Base-by-base conservation (phyloP, 805 yeast species). In the Metschnikowia lochheadii region DNA sequence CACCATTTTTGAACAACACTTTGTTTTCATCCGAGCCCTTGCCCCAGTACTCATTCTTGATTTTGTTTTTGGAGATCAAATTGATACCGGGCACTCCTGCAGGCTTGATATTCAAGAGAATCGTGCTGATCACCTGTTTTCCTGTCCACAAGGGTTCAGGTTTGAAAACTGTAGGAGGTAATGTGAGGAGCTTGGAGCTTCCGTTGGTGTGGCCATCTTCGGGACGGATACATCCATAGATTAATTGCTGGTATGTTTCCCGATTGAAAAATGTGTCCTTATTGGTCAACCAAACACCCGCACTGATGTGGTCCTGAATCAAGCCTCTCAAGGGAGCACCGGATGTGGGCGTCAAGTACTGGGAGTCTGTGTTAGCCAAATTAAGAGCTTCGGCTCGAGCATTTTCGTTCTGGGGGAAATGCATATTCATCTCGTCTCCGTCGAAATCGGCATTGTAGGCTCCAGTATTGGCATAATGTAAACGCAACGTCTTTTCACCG, bases 341-440 rank as follows among this genome's bases (percentile, higher is more conserved):
- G 11, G 97, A 89, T 17, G 99, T 94, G 45, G 99, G 99, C 5
- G 99, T 92, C 67, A 94, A 78, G 69, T 94, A 94, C 75, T 94
- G 99, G 53, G 96, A 87, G 70, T 95, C 97, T 7, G 99, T 94
- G 69, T 92, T 91, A 38, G 99, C 99, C 68, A 94, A 78, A 65
- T 89, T 82, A 64, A 89, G 76, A 2, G 99, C 98, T 73, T 94
- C 99, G 20, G 98, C 92, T 66, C 91, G 84, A 8, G 98, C 99
- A 60, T 89, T 88, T 73, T 92, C 97, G 70, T 88, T 90, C 75
- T 92, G 99, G 26, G 99, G 99, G 78, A 92, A 92, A 74, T 92
- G 99, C 97, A 92, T 87, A 69, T 92, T 92, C 99, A 92, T 92
- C 76, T 92, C 99, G 72, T 92, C 99, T 78, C 99, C 99, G 73